These are phyloP conservation scores for Heterobasidion irregulare DNA, from an alignment of 1,284 basidiomycete species.

Conservation along the genomic window DNA sequence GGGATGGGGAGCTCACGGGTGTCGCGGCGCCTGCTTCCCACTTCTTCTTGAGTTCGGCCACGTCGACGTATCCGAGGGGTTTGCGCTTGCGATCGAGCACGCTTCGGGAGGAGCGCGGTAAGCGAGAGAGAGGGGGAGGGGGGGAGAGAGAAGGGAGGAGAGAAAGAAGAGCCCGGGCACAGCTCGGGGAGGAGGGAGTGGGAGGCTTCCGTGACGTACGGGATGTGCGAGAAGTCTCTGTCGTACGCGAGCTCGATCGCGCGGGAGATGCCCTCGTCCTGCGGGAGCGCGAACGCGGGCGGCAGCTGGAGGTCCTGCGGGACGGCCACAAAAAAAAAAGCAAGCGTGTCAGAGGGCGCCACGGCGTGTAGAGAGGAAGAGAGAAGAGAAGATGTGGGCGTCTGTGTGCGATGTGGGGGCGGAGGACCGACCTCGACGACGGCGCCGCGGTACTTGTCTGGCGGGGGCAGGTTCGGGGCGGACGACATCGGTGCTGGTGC, in stretches of 20 bases:
- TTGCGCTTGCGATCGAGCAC: constrained; percentile 66
- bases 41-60: constrained; percentile 62
- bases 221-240: constrained; percentile 85
- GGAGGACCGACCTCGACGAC: constrained; percentile 58
- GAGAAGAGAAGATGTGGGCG: no score
- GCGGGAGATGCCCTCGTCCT: constrained; percentile 58
- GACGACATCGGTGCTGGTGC: neutral
- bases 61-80: constrained; percentile 79
- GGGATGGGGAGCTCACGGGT: constrained; percentile 45
- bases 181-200: neutral
- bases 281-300: constrained; percentile 79
- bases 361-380: no score
- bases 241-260: constrained; percentile 85
- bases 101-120: constrained; percentile 26
- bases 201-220: constrained; percentile 56
- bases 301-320: constrained; percentile 79
- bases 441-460: constrained; percentile 70
- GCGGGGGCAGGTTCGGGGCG: neutral
- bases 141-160: neutral
- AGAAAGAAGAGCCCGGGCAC: neutral
- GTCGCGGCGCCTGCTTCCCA: constrained; percentile 70
- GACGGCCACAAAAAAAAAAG: neutral
- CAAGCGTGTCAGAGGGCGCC: neutral
- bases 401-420: neutral
- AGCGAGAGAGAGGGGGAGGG: neutral